Evolutionary conservation across 2,329 filamentous ascomycete species (phyloP), one percentile per base, ranked within the genome.

Genomic region (Arthrobotrys sinensis): DNA sequence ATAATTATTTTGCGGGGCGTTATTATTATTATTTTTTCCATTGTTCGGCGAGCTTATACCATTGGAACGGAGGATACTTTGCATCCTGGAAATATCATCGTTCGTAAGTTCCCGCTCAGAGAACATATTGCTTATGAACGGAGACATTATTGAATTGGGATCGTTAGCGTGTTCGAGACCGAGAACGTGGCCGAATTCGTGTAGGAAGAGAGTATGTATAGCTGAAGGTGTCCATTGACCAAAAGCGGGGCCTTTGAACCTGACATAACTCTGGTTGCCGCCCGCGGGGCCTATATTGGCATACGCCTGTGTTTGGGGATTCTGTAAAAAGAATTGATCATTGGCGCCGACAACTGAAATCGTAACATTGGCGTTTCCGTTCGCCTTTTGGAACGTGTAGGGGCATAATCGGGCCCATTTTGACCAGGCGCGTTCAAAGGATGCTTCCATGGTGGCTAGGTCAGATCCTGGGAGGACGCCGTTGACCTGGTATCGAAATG

Each of bases 171-270:
- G 67, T 1, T 19, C 21, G 11, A 71, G 34, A 1, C 67, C 67
- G 14, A 71, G 55, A 16, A 71, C 67, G n/a, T 71, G 67, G 8
- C 67, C 67, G 19, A 71, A 71, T 46, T 71, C 67, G 34, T 71
- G 67, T 6, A 71, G 46, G 24, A 71, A 71, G 32, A 71, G 40
- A 2, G 67, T 71, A 46, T 71, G 67, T 19, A 71, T 55, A n/a
- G 67, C 57, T 3, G 16, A 43, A 16, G 36, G 36, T 8, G 55
- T 43, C 67, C 67, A 71, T 43, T 40, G 46, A 1, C 10, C 12
- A 19, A 63, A 53, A 7, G 55, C 38, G 10, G 28, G 12, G 11
- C 55, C 55, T 24, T 55, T 71, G 46, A 71, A 71, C n/a, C 36
- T 63, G 16, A 71, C 36, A 46, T 64, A 48, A 16, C 46, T 71